phyloP scores from a whole-genome alignment of 164 flowering plant genomes.

The Magnolia changhungtana region DNA sequence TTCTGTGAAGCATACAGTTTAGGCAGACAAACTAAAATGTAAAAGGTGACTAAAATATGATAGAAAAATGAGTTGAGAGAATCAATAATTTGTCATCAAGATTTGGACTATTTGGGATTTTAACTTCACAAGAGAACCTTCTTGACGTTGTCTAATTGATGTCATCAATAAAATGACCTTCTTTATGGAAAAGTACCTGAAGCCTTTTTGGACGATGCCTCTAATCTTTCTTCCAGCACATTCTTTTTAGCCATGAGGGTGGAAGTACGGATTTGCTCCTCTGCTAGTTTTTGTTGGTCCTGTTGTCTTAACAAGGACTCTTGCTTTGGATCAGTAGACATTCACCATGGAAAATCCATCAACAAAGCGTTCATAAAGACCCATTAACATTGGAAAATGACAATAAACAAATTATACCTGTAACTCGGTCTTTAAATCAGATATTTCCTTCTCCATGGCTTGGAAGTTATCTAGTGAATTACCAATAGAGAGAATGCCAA shows the following conservation, averaged over 20 bases:
- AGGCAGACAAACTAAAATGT: not conserved
- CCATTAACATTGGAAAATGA: not conserved
- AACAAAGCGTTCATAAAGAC: not conserved
- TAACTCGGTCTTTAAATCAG: slow-evolving; percentile 53
- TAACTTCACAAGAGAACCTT: not conserved
- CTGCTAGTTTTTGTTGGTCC: slow-evolving; percentile 59
- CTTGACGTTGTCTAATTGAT: not conserved
- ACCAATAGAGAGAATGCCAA: slow-evolving; percentile 40
- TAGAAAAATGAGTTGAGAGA: not conserved
- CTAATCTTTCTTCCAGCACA: slow-evolving; percentile 63
- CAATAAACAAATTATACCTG: slow-evolving; percentile 41
- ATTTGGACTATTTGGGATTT: not conserved
- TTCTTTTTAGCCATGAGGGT: slow-evolving; percentile 62
- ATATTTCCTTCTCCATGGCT: slow-evolving; percentile 71
- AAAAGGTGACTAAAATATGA: too few species aligned
- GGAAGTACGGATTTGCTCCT: slow-evolving; percentile 58
- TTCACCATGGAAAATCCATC: slow-evolving; percentile 13
- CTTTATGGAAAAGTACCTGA: slow-evolving; percentile 42
- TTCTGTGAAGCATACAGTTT: not conserved
- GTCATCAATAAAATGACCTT: not conserved
- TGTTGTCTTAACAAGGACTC: slow-evolving; percentile 64
- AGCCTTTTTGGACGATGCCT: slow-evolving; percentile 32
- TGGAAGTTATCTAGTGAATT: slow-evolving; percentile 52
- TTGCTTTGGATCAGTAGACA: slow-evolving; percentile 36
- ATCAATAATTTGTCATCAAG: too few species aligned